Percentiles rank a stretch among this genome's conserved stretches.
phyloP scores from a whole-genome alignment of 176 grass and related monocot genomes.

The Urochloa ruziziensis region DNA sequence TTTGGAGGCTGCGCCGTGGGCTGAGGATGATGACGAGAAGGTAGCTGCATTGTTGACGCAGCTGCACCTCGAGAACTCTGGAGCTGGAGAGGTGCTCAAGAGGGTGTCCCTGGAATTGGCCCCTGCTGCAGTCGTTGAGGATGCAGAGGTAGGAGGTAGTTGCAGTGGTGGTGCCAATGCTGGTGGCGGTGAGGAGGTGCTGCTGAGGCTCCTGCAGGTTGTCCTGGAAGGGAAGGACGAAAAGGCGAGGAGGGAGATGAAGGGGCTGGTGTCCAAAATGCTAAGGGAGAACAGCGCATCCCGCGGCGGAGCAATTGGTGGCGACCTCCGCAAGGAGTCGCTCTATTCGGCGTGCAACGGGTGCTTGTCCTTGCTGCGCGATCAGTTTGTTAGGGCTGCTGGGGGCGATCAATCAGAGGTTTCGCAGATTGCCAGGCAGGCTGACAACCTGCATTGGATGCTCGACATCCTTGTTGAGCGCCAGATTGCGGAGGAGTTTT shows the following conservation, averaged over 20 bases:
- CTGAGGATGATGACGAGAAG: constrained; percentile 94
- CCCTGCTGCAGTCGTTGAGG: constrained; percentile 45
- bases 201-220: constrained; percentile 85
- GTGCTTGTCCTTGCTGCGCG: constrained; percentile 65
- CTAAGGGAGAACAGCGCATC: constrained; percentile 81
- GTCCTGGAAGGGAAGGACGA: constrained; percentile 97
- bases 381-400: constrained; percentile 58
- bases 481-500: constrained; percentile 88
- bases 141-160: constrained; percentile 38
- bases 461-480: constrained; percentile 95
- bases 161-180: constrained; percentile 33
- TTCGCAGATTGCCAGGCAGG: constrained; percentile 70
- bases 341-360: constrained; percentile 82
- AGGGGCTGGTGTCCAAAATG: constrained; percentile 96
- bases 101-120: constrained; percentile 77
- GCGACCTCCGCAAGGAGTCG: constrained; percentile 87
- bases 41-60: constrained; percentile 76
- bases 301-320: constrained; percentile 41
- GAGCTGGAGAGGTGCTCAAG: constrained; percentile 87
- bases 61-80: constrained; percentile 80
- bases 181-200: constrained; percentile 67
- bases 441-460: constrained; percentile 97
- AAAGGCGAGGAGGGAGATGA: constrained; percentile 96
- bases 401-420: constrained; percentile 53
- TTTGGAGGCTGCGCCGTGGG: constrained; percentile 79